Base-by-base conservation (phyloP, 352 stramenopile genomes). In the Phytophthora tubulina region DNA sequence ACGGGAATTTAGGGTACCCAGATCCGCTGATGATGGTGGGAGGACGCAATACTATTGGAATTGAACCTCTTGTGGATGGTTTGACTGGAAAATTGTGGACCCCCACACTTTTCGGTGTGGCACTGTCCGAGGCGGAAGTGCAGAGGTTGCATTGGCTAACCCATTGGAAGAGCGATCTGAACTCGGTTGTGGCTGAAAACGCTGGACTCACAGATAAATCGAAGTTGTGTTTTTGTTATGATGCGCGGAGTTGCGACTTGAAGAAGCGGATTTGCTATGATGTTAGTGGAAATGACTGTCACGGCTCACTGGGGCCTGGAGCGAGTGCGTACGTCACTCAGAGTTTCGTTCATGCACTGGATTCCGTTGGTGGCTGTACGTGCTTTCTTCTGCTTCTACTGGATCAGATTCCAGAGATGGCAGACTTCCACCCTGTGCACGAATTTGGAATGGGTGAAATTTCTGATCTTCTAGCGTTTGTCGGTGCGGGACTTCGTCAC, bases 221-320 rank as follows among this genome's bases (percentile, higher is more conserved):
- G 45, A 94, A 88, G 53, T 84, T 95, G 51, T 81, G 88, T 10
- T 95, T 94, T 75, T 82, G 83, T 61, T 95, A 92, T 66, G 89
- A 96, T 39, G 89, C 89, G 3, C 69, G 87, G 8, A 93, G 78
- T 50, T 95, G 86, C 35, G 79, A 93, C 36, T 62, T 78, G 2
- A 72, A 82, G 41, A 75, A 81, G 17, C 69, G 79, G 4, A 72
- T 88, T 31, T 94, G 86, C 59, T 85, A 85, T 63, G 89, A 96
- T 66, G 81, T 89, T 3, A 95, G 86, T 62, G 86, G 88, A 13
- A 93, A 92, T 45, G 78, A 94, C 14, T 91, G 81, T 36, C 76
- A 95, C 50, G 89, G 87, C 0, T 90, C 73, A 70, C 68, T 96
- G 38, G 88, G 91, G 31, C 76, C 83, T 38, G 86, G 87, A 41